A percentile compares a stretch with the other conserved stretches of the same genome.
phyloP scores from a whole-genome alignment of 2,329 filamentous ascomycete species.

The Aureobasidium sp. region DNA sequence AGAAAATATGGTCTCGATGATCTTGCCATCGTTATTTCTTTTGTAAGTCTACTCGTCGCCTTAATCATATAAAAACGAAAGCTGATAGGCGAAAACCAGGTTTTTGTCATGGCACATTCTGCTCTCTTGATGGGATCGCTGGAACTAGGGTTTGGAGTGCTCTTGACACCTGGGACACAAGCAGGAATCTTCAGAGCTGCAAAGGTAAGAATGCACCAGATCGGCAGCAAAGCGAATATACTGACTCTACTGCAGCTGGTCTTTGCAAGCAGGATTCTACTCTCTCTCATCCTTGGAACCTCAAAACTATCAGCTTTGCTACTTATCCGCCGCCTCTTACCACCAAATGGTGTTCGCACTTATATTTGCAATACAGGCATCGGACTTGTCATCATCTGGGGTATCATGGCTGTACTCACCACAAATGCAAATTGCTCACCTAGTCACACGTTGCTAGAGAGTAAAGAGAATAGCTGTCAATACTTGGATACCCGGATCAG shows the following conservation, averaged over 20 bases:
- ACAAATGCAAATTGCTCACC: not conserved
- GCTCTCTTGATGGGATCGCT: constrained; percentile 1
- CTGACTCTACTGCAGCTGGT: not conserved
- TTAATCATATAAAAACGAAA: not conserved
- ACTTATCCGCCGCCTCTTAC: not conserved
- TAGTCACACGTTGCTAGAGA: not conserved
- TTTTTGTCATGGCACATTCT: constrained; percentile 5
- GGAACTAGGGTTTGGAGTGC: not conserved
- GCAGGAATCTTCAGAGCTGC: not conserved
- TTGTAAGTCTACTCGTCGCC: not conserved
- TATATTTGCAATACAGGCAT: not conserved
- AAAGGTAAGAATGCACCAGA: not conserved
- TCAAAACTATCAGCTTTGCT: not conserved
- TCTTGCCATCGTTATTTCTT: not conserved
- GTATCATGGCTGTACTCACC: not conserved
- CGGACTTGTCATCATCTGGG: not conserved
- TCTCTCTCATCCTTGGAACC: not conserved
- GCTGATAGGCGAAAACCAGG: not conserved
- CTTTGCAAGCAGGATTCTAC: not conserved
- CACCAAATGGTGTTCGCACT: not conserved
- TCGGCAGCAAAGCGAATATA: not conserved
- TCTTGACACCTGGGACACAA: not conserved
- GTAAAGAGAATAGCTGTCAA: not conserved
- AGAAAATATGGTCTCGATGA: constrained; percentile 1
- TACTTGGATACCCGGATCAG: not conserved